Evolutionary conservation across 2,329 filamentous ascomycete genomes (phyloP).

Genomic region (Ophiostoma ulmi): DNA sequence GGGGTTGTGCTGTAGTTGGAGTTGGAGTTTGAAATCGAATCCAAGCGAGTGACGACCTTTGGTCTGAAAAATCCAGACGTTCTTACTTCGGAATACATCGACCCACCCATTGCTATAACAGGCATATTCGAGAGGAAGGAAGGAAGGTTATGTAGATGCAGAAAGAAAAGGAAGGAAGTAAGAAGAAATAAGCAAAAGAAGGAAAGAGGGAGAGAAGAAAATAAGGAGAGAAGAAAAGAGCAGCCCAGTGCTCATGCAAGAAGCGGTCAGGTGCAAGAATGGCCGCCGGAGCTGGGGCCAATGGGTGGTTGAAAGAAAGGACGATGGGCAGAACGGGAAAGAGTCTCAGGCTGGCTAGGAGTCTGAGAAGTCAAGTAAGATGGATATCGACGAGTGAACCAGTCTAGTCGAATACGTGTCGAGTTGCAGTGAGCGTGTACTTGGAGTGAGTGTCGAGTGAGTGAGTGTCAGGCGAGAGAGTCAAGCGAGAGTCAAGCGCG

Average conservation of each 20-base stretch:
- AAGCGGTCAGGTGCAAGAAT: constrained; percentile 13
- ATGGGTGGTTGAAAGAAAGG: constrained; percentile 5
- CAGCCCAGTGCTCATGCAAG: not conserved
- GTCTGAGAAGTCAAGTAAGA: not conserved
- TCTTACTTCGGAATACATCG: constrained; percentile 1
- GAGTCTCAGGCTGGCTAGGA: constrained; percentile 7
- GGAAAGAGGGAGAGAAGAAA: not conserved
- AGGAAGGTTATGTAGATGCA: not conserved
- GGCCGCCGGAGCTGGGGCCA: constrained; percentile 3
- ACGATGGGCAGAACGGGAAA: not conserved
- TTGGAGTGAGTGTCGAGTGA: not conserved
- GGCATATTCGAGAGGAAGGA: not conserved
- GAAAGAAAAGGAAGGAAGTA: not conserved
- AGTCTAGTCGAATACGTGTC: not conserved
- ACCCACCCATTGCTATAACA: not conserved
- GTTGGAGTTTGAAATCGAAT: not conserved
- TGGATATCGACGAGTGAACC: not conserved
- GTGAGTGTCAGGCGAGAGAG: not conserved
- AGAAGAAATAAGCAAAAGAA: not conserved
- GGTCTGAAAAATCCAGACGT: not conserved
- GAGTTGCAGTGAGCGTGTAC: not conserved
- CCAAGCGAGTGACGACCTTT: not conserved
- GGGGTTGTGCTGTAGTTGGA: not conserved
- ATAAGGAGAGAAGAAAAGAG: not conserved
- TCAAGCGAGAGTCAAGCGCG: not conserved